Conservation (phyloP, 768 basidiomycete genomes). For the Boletus subcaerulescens region DNA sequence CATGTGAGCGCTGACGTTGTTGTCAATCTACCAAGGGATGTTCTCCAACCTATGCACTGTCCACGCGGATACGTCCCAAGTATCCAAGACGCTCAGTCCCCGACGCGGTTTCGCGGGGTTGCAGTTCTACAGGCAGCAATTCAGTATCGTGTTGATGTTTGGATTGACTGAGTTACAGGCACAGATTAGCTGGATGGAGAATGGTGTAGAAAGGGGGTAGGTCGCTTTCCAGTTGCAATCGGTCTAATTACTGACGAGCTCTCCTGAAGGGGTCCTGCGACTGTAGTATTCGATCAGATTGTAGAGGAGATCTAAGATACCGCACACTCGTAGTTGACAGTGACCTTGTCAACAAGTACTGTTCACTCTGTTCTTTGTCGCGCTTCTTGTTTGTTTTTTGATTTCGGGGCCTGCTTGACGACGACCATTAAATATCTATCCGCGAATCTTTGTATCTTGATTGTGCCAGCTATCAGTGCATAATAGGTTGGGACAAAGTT, state of each 20-base stretch:
- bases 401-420: too few species aligned
- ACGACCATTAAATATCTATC: too few species aligned
- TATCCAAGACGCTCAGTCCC: conserved; percentile 30
- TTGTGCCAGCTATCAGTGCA: too few species aligned
- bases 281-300: conserved; percentile 33
- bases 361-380: too few species aligned
- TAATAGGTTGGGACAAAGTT: too few species aligned
- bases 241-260: background rate
- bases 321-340: background rate
- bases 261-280: conserved; percentile 28
- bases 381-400: too few species aligned
- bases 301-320: conserved; percentile 23
- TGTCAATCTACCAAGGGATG: conserved; percentile 19
- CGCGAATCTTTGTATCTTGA: too few species aligned
- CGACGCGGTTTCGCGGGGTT: conserved; percentile 28
- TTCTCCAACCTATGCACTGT: conserved; percentile 24
- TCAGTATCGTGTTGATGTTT: conserved; percentile 41
- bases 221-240: background rate
- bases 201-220: conserved; percentile 26
- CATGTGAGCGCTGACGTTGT: background rate
- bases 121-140: conserved; percentile 32
- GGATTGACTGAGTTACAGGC: conserved; percentile 48
- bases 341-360: too few species aligned
- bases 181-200: conserved; percentile 43
- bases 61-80: conserved; percentile 26